These are phyloP conservation scores for Solanum appendiculatum DNA, from an alignment of 257 asterid species.

Conservation along the genomic window DNA sequence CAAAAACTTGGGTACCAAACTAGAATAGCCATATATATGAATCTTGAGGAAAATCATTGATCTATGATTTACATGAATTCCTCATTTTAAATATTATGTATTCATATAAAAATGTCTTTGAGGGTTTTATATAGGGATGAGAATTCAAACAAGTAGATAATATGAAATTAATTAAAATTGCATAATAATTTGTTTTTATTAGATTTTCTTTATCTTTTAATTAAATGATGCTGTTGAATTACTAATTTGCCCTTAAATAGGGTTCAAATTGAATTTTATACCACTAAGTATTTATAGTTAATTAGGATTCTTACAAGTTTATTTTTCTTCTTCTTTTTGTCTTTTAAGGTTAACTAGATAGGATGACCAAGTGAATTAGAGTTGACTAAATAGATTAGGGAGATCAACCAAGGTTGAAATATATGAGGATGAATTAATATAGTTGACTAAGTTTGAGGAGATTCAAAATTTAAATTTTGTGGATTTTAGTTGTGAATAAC, in stretches of 20 bases:
- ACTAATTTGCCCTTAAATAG: background rate
- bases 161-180: background rate
- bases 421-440: background rate
- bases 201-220: background rate
- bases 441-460: background rate
- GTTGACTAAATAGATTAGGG: background rate
- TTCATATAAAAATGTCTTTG: background rate
- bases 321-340: rapidly evolving
- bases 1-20: background rate
- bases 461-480: background rate
- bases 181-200: background rate
- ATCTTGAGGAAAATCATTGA: background rate
- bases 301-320: background rate
- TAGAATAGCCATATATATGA: background rate
- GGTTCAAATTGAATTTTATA: background rate
- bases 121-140: background rate
- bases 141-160: background rate
- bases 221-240: background rate
- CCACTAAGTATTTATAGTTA: too few species aligned
- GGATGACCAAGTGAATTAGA: background rate
- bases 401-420: too few species aligned
- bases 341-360: background rate
- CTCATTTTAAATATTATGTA: background rate
- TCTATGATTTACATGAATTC: background rate
- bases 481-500: background rate